phyloP scores from a whole-genome alignment of 1,284 basidiomycete genomes.

The Baeospora myosura region DNA sequence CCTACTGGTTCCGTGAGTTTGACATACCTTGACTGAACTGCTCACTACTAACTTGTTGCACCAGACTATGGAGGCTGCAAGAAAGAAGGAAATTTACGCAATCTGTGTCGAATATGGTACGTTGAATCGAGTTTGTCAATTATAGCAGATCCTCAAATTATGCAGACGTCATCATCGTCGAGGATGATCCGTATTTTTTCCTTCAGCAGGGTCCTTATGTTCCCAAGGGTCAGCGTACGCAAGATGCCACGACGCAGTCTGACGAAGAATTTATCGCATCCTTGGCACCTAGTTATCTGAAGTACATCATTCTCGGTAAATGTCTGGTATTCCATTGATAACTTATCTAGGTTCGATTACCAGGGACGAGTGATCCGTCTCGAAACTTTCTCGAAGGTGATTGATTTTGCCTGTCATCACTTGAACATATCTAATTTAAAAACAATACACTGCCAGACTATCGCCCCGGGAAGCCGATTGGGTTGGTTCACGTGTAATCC shows the following conservation, averaged over 20 bases:
- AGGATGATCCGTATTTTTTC: constrained; percentile 83
- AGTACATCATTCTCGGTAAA: constrained; percentile 26
- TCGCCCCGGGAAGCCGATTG: constrained; percentile 71
- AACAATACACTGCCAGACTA: constrained; percentile 37
- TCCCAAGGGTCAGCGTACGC: constrained; percentile 28
- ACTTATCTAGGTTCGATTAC: constrained; percentile 46
- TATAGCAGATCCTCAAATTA: not conserved
- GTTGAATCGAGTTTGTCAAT: constrained; percentile 11
- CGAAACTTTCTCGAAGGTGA: constrained; percentile 77
- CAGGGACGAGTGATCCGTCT: constrained; percentile 75
- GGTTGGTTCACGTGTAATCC: constrained; percentile 77
- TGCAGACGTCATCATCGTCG: constrained; percentile 59
- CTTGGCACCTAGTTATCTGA: constrained; percentile 65
- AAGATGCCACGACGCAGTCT: constrained; percentile 22
- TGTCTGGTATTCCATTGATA: not conserved
- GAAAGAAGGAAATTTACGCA: constrained; percentile 76
- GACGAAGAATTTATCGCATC: constrained; percentile 40
- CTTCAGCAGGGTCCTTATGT: constrained; percentile 54
- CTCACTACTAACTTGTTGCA: not conserved
- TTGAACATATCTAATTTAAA: not conserved
- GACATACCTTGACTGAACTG: not conserved
- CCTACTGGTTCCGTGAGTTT: constrained; percentile 63
- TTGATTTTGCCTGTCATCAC: constrained; percentile 1
- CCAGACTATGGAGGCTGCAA: constrained; percentile 56
- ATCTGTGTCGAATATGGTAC: constrained; percentile 72